Evolutionary conservation across 2,329 filamentous ascomycete genomes (phyloP).

Genomic region (Grosmannia clavigera): DNA sequence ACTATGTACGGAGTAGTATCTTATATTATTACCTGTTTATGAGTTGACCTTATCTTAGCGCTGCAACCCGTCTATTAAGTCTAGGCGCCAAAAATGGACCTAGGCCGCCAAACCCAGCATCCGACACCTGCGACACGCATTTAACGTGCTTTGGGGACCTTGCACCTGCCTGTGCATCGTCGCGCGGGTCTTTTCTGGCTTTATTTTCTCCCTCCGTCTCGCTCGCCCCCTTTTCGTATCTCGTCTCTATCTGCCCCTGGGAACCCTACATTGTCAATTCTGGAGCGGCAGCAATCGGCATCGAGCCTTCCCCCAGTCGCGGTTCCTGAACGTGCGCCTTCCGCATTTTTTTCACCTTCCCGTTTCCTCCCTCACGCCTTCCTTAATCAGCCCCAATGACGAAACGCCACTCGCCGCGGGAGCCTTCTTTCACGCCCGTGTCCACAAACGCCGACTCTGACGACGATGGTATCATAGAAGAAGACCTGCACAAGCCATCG

Average conservation of each 20-base stretch:
- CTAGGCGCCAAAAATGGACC: neutral
- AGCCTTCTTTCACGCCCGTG: constrained; percentile 36
- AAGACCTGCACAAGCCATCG: constrained; percentile 27
- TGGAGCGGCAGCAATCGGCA: neutral
- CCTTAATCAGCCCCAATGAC: constrained; percentile 9
- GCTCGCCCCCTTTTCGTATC: neutral
- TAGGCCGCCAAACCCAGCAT: neutral
- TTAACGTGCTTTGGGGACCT: neutral
- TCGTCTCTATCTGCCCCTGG: too few species aligned
- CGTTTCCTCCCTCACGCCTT: neutral
- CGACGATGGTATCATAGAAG: constrained; percentile 31
- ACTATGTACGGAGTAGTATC: too few species aligned
- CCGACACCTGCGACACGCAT: neutral
- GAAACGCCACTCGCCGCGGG: constrained; percentile 19
- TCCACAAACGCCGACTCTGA: constrained; percentile 33
- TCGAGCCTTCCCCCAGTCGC: neutral
- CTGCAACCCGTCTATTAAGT: neutral
- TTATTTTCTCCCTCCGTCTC: neutral
- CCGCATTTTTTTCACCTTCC: neutral
- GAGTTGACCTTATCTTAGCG: neutral
- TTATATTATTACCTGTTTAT: too few species aligned
- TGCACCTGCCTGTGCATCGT: neutral
- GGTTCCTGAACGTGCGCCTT: neutral
- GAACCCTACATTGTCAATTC: neutral
- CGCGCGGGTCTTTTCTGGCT: neutral